Evolutionary conservation across 2,329 filamentous ascomycete species (phyloP).

Genomic region (Trichoderma sp.): DNA sequence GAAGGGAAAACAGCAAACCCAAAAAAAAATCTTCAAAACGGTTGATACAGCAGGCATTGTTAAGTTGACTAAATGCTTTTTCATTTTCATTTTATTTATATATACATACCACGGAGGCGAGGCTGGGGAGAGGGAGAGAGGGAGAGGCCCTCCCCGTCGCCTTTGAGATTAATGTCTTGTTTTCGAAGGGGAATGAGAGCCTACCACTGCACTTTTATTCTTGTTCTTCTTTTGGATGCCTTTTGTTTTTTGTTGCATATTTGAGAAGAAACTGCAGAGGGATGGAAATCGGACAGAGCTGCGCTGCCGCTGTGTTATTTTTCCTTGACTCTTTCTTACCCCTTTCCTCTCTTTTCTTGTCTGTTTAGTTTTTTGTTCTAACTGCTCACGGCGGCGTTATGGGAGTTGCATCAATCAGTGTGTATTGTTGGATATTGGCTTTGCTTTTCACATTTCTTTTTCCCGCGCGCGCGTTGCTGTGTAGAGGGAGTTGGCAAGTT

Average conservation of each 20-base stretch:
- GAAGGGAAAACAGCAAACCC: background rate
- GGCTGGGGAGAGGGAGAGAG: conserved; percentile 2
- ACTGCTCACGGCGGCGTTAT: background rate
- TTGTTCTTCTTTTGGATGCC: background rate
- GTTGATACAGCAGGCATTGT: conserved; percentile 18
- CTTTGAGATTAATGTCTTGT: conserved; percentile 14
- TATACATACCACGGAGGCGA: background rate
- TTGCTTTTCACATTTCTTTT: background rate
- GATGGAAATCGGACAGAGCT: background rate
- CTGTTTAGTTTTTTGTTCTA: background rate
- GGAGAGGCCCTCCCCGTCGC: background rate
- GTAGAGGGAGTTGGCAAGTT: background rate
- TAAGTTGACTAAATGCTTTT: background rate
- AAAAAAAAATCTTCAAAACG: background rate
- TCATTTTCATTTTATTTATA: background rate
- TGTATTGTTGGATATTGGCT: background rate
- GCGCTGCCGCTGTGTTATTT: background rate
- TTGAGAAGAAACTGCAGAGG: background rate
- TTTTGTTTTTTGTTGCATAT: background rate
- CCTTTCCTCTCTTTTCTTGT: background rate
- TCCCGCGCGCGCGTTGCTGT: background rate
- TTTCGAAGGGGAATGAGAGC: background rate
- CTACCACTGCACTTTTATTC: background rate
- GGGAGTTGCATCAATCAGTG: conserved; percentile 3
- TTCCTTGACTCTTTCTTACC: background rate